A percentile compares a stretch with the other conserved stretches of the same genome.
Conservation (phyloP, 176 grass and related monocot genomes). For the Thalia dealbata region DNA sequence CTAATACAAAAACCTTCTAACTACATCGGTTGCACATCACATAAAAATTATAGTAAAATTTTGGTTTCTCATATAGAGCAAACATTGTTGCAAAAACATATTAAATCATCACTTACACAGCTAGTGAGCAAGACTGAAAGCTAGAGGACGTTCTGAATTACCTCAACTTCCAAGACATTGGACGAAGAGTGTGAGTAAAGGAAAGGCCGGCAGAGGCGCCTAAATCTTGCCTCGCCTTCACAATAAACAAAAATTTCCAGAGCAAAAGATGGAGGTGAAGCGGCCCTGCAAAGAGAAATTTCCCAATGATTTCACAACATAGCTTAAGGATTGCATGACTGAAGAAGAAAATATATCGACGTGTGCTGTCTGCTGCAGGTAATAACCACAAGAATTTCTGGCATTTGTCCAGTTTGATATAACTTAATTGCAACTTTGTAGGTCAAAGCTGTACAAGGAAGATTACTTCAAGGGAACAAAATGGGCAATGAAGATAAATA, state of each 20-base stretch:
- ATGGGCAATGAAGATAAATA: not conserved
- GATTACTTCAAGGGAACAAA: not conserved
- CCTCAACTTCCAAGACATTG: slow-evolving; percentile 96
- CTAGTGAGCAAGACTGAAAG: not conserved
- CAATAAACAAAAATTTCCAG: slow-evolving; percentile 93
- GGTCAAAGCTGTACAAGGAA: not conserved
- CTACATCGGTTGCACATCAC: too few relatives aligned
- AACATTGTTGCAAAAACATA: not conserved
- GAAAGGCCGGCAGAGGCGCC: slow-evolving; percentile 90
- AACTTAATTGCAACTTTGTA: not conserved
- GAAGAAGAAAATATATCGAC: slow-evolving; percentile 9
- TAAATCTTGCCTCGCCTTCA: slow-evolving; percentile 91
- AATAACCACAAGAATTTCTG: not conserved
- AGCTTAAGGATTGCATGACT: slow-evolving; percentile 5
- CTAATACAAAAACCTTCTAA: too few relatives aligned
- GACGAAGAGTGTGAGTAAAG: slow-evolving; percentile 98
- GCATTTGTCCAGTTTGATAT: not conserved
- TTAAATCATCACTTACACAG: not conserved
- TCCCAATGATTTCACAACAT: not conserved
- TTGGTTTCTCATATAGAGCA: not conserved
- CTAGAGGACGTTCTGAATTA: slow-evolving; percentile 16
- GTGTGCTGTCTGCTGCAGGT: slow-evolving; percentile 4
- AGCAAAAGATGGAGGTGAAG: slow-evolving; percentile 94
- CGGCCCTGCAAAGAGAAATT: slow-evolving; percentile 37
- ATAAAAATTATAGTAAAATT: too few relatives aligned